These are phyloP conservation scores for Metschnikowia sp. DNA, from an alignment of 805 yeast species.

Conservation along the genomic window DNA sequence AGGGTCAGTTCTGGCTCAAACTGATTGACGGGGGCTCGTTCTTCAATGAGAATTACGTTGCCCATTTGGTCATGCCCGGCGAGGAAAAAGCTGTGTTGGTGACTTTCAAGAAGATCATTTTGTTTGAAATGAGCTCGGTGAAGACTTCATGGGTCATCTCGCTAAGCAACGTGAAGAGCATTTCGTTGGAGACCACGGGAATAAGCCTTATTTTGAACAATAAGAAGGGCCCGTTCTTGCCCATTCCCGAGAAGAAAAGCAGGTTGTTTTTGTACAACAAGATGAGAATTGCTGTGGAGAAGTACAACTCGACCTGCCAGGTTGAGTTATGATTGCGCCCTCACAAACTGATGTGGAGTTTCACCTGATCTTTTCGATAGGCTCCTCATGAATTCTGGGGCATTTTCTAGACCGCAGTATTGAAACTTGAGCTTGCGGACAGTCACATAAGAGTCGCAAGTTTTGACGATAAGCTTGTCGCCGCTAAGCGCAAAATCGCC, in stretches of 20 bases:
- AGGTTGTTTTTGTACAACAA: slow-evolving; percentile 64
- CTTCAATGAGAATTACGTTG: slow-evolving; percentile 70
- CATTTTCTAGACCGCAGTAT: slow-evolving; percentile 47
- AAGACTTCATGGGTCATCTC: slow-evolving; percentile 68
- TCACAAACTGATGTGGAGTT: slow-evolving; percentile 10
- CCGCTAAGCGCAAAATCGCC: slow-evolving; percentile 22
- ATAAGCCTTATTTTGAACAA: slow-evolving; percentile 56
- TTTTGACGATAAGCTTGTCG: slow-evolving; percentile 35
- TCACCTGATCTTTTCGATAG: slow-evolving; percentile 48
- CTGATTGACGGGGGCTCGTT: slow-evolving; percentile 76
- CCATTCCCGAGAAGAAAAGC: slow-evolving; percentile 65
- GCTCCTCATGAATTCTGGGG: slow-evolving; percentile 41
- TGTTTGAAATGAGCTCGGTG: slow-evolving; percentile 60
- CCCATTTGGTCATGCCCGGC: slow-evolving; percentile 81
- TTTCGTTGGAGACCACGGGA: slow-evolving; percentile 77
- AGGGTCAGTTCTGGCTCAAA: slow-evolving; percentile 92
- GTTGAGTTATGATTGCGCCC: slow-evolving; percentile 25
- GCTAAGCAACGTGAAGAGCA: slow-evolving; percentile 63
- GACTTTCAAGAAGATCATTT: slow-evolving; percentile 64
- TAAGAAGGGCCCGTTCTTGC: slow-evolving; percentile 60
- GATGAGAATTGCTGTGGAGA: slow-evolving; percentile 77
- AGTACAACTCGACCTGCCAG: slow-evolving; percentile 69
- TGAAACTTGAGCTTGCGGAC: slow-evolving; percentile 48
- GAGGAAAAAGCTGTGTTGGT: slow-evolving; percentile 74
- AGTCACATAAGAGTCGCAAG: slow-evolving; percentile 42